Conservation (phyloP, 169 alveolate species). For the Perkinsus olseni region DNA sequence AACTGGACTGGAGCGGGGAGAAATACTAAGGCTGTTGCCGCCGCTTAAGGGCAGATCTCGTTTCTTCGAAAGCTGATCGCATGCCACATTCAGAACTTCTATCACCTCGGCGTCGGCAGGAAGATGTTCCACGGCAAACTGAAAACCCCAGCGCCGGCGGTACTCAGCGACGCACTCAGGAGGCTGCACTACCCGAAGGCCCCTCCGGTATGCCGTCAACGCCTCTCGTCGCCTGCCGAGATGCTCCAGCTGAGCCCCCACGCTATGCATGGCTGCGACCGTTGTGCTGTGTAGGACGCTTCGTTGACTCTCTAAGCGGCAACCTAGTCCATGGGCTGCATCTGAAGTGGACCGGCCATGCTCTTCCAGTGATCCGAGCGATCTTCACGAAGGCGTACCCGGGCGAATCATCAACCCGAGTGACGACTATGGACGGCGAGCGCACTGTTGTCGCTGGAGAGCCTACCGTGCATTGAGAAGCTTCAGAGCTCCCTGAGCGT, state of each 20-base stretch:
- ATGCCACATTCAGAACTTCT: neutral
- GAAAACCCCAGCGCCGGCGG: neutral
- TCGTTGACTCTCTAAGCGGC: too few species aligned
- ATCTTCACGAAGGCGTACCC: too few species aligned
- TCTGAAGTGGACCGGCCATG: neutral
- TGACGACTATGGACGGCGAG: too few species aligned
- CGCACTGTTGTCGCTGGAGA: too few species aligned
- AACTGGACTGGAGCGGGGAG: too few species aligned
- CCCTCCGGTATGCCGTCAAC: neutral
- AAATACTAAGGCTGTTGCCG: too few species aligned
- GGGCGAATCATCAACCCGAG: too few species aligned
- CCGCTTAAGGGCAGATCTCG: neutral
- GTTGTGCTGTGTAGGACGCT: neutral
- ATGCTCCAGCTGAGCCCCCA: neutral
- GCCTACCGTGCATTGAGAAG: neutral
- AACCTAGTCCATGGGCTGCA: neutral
- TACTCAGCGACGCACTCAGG: neutral
- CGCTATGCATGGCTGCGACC: neutral
- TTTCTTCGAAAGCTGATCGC: neutral
- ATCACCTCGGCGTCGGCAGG: neutral
- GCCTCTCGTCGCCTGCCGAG: neutral
- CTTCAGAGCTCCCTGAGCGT: neutral
- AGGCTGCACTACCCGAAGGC: neutral
- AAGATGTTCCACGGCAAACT: neutral
- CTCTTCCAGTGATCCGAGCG: too few species aligned